Evolutionary conservation across 2,329 filamentous ascomycete species (phyloP), one percentile per base, ranked within the genome.

Genomic region (Fusarium albosuccineum): DNA sequence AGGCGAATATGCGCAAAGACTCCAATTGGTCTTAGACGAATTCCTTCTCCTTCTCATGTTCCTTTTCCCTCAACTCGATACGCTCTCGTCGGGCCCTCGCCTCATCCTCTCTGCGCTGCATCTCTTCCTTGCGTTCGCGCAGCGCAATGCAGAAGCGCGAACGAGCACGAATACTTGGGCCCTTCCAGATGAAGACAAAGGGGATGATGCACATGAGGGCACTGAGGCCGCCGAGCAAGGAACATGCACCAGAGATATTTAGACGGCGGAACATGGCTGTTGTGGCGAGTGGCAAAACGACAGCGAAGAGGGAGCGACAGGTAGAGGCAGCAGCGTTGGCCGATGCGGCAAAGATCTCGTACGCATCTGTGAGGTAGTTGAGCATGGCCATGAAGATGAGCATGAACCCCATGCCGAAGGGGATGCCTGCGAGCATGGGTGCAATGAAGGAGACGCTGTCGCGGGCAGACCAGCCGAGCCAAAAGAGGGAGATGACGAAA

Each of bases 221-320:
- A 62, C 82, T 85, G 3, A 87, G 71, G 0, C 83, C 84, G 8
- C 82, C 85, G 2, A 87, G 78, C 8, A 87, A 74, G n/a, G 82
- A 82, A 57, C 83, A 85, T n/a, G 83, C 84, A 1, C 84, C 83
- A 1, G 78, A 69, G 17, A 87, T 82, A 2, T 81, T 82, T 1
- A 87, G 77, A 4, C 73, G 74, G 3, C 67, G 59, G 62, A 87
- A 87, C 82, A 87, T 85, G 60, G 79, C 79, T 3, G 78, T 76
- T 4, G 84, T 83, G 10, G 84, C 84, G 16, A 91, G 79, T 5
- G 89, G 88, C 45, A 91, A 79, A 1, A 89, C 78, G 1, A 97
- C 94, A 44, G 94, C 93, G 2, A 95, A 97, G 77, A 98, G 93
- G 91, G 96, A 96, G 56, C 96, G 94, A 1, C 92, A 97, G 80